Conservation (phyloP, 73 alveolate species). For the Tetrahymena thermophila region DNA sequence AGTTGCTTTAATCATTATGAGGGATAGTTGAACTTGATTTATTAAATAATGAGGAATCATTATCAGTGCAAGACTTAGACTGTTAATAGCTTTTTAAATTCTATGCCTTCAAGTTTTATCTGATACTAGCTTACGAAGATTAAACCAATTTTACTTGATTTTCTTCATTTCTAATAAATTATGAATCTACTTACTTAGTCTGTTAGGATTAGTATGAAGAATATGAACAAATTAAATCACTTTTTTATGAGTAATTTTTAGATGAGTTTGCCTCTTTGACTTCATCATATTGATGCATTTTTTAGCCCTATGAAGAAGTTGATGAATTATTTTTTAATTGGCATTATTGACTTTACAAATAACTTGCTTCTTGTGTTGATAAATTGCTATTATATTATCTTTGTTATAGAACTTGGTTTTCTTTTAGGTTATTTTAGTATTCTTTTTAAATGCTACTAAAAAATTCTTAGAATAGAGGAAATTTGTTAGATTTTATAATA, state of each 20-base stretch:
- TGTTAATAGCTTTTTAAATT: not conserved
- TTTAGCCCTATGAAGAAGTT: not conserved
- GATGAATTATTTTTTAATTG: not conserved
- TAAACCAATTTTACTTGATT: not conserved
- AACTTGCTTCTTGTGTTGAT: not conserved
- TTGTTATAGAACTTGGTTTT: not conserved
- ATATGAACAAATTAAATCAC: not conserved
- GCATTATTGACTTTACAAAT: not conserved
- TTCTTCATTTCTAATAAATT: not conserved
- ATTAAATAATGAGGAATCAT: not conserved
- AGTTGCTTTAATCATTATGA: not conserved
- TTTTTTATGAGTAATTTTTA: not conserved
- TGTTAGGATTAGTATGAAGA: not conserved
- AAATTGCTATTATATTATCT: not conserved
- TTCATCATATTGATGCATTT: not conserved
- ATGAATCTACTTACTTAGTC: not conserved
- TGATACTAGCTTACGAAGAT: not conserved
- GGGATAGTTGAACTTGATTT: not conserved
- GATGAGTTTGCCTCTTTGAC: not conserved
- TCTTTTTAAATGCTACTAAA: not conserved
- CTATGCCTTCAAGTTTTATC: not conserved
- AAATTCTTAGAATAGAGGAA: not conserved
- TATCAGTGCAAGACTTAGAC: not conserved
- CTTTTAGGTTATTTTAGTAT: not conserved
- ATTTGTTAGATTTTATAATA: not conserved